Evolutionary conservation across 495 filamentous ascomycete genomes (phyloP), one percentile per base, ranked within the genome.

Genomic region (Penicillium turbatum): DNA sequence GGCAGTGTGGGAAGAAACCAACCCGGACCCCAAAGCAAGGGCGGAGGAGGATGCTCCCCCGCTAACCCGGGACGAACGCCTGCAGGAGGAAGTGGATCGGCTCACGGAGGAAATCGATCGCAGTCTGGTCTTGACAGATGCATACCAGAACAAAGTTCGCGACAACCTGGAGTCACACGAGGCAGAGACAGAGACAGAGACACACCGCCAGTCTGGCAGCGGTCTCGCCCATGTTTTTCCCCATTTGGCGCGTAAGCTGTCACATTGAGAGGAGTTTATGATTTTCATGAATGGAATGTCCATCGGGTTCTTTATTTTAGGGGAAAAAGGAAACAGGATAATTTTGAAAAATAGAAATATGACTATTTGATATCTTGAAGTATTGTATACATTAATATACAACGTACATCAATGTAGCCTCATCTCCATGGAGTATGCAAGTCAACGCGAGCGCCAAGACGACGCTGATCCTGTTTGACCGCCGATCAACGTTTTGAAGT

Each of bases 1-100:
- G 65, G 69, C 61, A 10, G 43, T 88, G 16, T 90, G 86, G 86
- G 65, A 77, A 43, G 65, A 72, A 55, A 82, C 79, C 6, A 80
- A 79, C 34, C 75, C 73, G 8, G 59, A 72, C 27, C 56, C 68
- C 48, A 57, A 70, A 43, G 54, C 60, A 0, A 55, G 65, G 40
- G 62, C 72, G 53, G 59, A 60, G 49, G 69, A 76, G 58, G 54
- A 64, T 17, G 64, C 54, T 11, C 43, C 69, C 15, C 50, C 56
- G 31, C 60, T 61, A 46, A 75, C 74, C 4, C 74, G 75, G 42
- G 83, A 88, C 53, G 80, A 87, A 58, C 62, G 63, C 29, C 64
- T 85, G 11, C 71, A 78, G 24, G 70, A 76, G 17, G 79, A 83
- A 59, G 74, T 85, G 29, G 72, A 75, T 8, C 74, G 75, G 13